phyloP scores from a whole-genome alignment of 2,329 filamentous ascomycete species.

The Colletotrichum sp. region DNA sequence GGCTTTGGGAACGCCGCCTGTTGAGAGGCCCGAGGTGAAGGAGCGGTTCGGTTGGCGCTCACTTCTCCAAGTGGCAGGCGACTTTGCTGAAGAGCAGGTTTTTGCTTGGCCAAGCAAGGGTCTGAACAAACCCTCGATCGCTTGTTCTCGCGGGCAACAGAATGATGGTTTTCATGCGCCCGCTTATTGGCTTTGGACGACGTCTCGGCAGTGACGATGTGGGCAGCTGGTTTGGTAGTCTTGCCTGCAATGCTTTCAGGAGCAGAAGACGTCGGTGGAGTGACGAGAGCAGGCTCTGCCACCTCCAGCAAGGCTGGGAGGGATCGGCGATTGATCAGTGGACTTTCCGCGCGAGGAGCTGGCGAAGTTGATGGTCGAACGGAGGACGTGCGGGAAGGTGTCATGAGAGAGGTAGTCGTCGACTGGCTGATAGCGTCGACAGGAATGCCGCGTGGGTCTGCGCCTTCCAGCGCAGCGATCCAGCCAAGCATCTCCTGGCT shows the following conservation, averaged over 20 bases:
- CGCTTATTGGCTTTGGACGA: neutral
- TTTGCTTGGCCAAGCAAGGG: neutral
- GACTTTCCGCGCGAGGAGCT: neutral
- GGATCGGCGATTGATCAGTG: neutral
- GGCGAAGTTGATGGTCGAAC: slow-evolving; percentile 6
- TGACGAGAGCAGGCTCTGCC: neutral
- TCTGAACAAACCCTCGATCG: neutral
- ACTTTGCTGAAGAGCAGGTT: neutral
- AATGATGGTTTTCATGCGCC: neutral
- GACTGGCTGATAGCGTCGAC: slow-evolving; percentile 52
- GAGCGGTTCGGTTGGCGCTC: slow-evolving; percentile 22
- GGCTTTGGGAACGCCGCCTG: neutral
- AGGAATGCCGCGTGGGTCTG: slow-evolving; percentile 50
- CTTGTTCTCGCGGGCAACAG: neutral
- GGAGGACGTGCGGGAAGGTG: slow-evolving; percentile 5
- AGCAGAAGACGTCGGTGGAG: slow-evolving; percentile 19
- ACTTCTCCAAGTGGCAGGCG: slow-evolving; percentile 28
- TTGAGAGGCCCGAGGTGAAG: neutral
- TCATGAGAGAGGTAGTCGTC: slow-evolving; percentile 35
- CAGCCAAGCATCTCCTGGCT: slow-evolving; percentile 66
- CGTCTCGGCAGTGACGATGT: neutral
- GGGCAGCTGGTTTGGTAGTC: neutral
- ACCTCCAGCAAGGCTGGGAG: neutral
- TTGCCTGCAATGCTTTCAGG: neutral
- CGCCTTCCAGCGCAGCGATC: slow-evolving; percentile 63